These are phyloP conservation scores for Moesziomyces aphidis DNA, from an alignment of 1,284 basidiomycete genomes.

Conservation along the genomic window DNA sequence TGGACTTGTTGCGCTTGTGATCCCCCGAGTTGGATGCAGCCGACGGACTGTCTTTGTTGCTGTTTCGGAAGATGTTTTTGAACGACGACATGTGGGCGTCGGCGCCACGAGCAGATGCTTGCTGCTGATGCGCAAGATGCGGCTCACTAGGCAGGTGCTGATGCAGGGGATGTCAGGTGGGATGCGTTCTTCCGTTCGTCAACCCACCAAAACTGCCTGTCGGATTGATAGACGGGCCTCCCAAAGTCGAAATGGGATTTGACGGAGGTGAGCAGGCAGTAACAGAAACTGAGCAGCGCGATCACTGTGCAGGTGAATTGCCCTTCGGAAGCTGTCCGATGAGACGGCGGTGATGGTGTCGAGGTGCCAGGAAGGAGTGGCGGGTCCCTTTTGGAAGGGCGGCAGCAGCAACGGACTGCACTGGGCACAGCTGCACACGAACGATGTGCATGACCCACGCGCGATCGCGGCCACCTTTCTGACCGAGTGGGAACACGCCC, in stretches of 20 bases:
- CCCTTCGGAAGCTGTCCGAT: neutral
- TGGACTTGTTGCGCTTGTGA: conserved; percentile 23
- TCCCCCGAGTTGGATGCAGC: neutral
- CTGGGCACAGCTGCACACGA: no score
- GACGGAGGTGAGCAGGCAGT: no score
- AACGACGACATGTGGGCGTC: conserved; percentile 34
- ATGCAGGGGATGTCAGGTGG: neutral
- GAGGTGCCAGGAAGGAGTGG: neutral
- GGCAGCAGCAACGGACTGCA: neutral
- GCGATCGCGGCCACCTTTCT: neutral
- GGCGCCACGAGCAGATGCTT: neutral
- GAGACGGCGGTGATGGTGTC: neutral
- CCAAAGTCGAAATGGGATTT: no score
- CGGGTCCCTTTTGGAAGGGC: no score
- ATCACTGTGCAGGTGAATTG: no score
- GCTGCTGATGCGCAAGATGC: neutral
- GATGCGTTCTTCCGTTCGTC: no score
- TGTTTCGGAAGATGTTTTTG: conserved; percentile 46
- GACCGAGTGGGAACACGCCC: no score
- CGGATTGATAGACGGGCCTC: no score
- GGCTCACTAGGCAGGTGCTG: neutral
- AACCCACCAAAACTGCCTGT: no score
- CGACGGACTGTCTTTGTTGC: conserved; percentile 23
- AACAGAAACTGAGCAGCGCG: no score
- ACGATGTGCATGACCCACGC: neutral